Percentiles rank a stretch among this genome's conserved stretches.
phyloP scores from a whole-genome alignment of 192 early-diverging fungal species.

The Glomus cerebriforme region DNA sequence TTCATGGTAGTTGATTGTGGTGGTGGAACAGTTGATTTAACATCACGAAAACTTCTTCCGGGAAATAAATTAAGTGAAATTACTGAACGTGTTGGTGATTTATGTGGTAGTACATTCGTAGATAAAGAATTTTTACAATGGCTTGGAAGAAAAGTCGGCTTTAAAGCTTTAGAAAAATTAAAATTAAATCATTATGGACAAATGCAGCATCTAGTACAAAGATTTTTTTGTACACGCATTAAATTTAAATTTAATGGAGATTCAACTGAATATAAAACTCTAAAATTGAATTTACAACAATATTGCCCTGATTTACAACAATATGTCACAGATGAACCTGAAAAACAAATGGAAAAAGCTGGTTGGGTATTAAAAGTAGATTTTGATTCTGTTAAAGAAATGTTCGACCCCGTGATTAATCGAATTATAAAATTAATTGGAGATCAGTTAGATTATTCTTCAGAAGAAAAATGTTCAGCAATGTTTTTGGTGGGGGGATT shows the following conservation, averaged over 20 bases:
- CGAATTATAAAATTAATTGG: slow-evolving; percentile 53
- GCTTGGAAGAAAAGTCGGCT: slow-evolving; percentile 13
- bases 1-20: slow-evolving; percentile 52
- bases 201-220: slow-evolving; percentile 18
- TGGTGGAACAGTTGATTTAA: slow-evolving; percentile 52
- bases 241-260: slow-evolving; percentile 19
- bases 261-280: background rate
- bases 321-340: slow-evolving; percentile 35
- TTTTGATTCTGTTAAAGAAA: slow-evolving; percentile 48
- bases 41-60: slow-evolving; percentile 22
- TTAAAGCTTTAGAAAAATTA: background rate
- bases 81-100: slow-evolving; percentile 22
- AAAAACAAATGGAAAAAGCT: slow-evolving; percentile 28
- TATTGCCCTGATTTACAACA: slow-evolving; percentile 1
- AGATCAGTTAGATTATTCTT: slow-evolving; percentile 47
- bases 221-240: slow-evolving; percentile 5
- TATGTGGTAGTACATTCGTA: slow-evolving; percentile 16
- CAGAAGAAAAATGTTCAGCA: slow-evolving; percentile 40
- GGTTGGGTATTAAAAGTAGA: slow-evolving; percentile 49
- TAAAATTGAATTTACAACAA: slow-evolving; percentile 7
- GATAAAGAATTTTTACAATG: slow-evolving; percentile 23
- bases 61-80: slow-evolving; percentile 30
- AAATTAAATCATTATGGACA: slow-evolving; percentile 4
- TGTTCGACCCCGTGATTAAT: slow-evolving; percentile 58
- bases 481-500: slow-evolving; percentile 64